These are phyloP conservation scores for Trichosporon coremiiforme DNA, from an alignment of 1,284 basidiomycete genomes.

Conservation along the genomic window DNA sequence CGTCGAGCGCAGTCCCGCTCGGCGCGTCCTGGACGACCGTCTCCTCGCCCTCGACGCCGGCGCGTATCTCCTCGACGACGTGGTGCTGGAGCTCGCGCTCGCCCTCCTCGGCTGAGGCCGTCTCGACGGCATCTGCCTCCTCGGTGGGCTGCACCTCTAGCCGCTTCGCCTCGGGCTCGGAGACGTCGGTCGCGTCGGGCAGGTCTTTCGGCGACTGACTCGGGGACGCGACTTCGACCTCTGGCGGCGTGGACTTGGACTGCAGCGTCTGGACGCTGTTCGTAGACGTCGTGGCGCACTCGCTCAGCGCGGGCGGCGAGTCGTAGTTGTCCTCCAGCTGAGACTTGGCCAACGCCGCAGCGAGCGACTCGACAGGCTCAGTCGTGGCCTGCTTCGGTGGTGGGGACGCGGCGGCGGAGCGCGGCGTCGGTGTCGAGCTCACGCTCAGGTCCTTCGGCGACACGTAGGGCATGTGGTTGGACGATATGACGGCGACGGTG, in stretches of 20 bases:
- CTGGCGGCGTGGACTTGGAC: background rate
- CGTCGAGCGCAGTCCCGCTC: conserved; percentile 9
- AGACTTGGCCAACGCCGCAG: background rate
- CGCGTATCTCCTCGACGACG: background rate
- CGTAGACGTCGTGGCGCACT: background rate
- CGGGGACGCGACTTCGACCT: background rate
- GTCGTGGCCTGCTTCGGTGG: background rate
- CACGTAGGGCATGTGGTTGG: conserved; percentile 22
- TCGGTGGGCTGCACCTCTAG: background rate
- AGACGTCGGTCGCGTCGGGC: background rate
- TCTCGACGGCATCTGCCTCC: background rate
- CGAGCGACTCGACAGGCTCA: conserved; percentile 9
- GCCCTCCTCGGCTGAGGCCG: background rate
- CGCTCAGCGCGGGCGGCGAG: conserved; percentile 10
- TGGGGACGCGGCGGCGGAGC: background rate
- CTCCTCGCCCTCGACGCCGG: background rate
- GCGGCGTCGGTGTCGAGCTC: conserved; percentile 1
- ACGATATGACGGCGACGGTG: background rate
- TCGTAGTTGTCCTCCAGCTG: background rate
- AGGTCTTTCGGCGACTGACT: background rate
- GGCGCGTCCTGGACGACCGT: conserved; percentile 12
- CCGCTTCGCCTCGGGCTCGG: background rate
- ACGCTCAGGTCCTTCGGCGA: conserved; percentile 22
- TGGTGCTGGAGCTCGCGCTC: background rate
- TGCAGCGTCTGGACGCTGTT: conserved; percentile 1